Base-by-base conservation (phyloP, 306 rosid species). In the Vigna radiata region DNA sequence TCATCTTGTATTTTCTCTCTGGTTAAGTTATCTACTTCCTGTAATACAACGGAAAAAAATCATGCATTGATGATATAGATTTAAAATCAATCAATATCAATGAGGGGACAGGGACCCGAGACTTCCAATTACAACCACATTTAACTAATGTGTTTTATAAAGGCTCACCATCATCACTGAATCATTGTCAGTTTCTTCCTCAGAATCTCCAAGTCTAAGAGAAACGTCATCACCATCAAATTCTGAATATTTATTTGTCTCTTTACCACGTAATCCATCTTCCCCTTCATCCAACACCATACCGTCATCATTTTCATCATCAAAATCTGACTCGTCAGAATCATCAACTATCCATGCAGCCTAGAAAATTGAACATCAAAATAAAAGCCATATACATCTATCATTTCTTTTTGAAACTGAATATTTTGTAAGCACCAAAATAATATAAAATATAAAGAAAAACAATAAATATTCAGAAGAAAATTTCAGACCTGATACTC, bases 91-190 rank as follows among this genome's bases (percentile, higher is more conserved):
- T 17, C 8, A 53, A 49, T 72, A 39, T 39, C 46, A 62, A 29
- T 5, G 15, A 29, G 27, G 43, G 63, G 29, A 44, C 17, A 59
- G 19, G 66, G 61, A 31, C 29, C 10, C 39, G 47, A 70, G 46
- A 71, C 47, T 19, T 70, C 75, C 10, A 64, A 53, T 10, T 58
- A 66, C 64, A 14, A 44, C 43, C 62, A 8, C 53, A 59, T 44
- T 60, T 61, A 10, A 27, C 17, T 49, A 21, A 39, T 8, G 19
- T 53, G 61, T 67, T 54, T 29, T 36, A 60, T 47, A 62, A 64
- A 61, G 78, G 78, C 97, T 83, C 84, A 95, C 99, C 97, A 91
- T 85, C 96, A 90, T 89, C 82, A 92, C 89, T n/a, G 97, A 86
- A 84, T 92, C 96, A 65, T 65, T 74, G 78, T 95, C 96, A 36